Percentiles rank a stretch among this genome's conserved stretches.
Conservation (phyloP, 176 grass and related monocot genomes). For the Phoenix dactylifera region DNA sequence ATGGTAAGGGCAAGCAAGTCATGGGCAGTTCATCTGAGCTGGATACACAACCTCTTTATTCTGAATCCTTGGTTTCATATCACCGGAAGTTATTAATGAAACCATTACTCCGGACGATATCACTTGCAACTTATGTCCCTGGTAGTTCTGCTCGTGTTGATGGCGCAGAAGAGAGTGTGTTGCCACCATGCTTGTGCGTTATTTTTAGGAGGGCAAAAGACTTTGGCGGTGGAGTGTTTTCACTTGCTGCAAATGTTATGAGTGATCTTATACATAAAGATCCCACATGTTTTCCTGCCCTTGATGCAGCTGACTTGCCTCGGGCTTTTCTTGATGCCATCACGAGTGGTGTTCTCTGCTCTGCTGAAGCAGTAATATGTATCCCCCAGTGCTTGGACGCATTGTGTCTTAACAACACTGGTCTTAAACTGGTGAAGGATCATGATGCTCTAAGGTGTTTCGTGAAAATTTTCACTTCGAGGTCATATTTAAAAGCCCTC, state of each 20-base stretch:
- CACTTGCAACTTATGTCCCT: conserved; percentile 66
- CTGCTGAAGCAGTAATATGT: conserved; percentile 57
- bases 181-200: conserved; percentile 60
- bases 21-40: conserved; percentile 14
- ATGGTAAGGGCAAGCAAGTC: conserved; percentile 51
- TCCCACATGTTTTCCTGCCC: conserved; percentile 57
- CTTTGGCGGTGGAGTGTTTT: conserved; percentile 76
- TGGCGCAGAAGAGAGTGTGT: conserved; percentile 63
- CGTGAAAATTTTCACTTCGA: conserved; percentile 72
- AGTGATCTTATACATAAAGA: conserved; percentile 93
- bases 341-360: conserved; percentile 43
- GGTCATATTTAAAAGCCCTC: conserved; percentile 58
- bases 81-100: conserved; percentile 66
- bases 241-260: conserved; percentile 69
- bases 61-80: conserved; percentile 40
- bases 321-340: conserved; percentile 65
- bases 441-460: conserved; percentile 54
- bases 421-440: conserved; percentile 70
- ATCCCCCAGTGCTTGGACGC: conserved; percentile 79
- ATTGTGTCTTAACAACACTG: conserved; percentile 56
- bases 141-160: conserved; percentile 60
- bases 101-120: conserved; percentile 59
- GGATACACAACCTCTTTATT: conserved; percentile 32
- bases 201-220: conserved; percentile 74
- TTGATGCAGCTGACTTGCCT: conserved; percentile 69